Conservation (phyloP, 257 asterid species). For the Capsicum rhomboideum region DNA sequence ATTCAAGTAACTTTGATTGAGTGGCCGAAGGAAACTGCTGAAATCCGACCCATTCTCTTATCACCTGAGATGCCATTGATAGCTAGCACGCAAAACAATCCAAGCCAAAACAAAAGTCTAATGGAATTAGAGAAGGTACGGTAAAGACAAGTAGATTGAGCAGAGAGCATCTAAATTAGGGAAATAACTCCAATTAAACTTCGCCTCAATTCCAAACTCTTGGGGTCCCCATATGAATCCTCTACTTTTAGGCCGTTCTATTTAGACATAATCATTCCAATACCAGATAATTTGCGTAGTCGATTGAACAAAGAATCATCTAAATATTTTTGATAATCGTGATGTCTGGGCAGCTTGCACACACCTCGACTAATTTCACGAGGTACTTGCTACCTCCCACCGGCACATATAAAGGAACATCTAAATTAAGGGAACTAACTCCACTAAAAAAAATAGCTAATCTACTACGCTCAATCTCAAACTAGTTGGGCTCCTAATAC, state of each 20-base stretch:
- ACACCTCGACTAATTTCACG: not conserved
- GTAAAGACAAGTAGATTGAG: not conserved
- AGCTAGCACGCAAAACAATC: slow-evolving; percentile 18
- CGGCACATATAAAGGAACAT: not conserved
- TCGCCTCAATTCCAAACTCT: not conserved
- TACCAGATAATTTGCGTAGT: not conserved
- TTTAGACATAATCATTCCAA: not conserved
- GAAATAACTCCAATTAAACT: not conserved
- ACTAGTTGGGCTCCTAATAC: not conserved
- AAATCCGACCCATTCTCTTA: slow-evolving; percentile 87
- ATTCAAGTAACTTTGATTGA: slow-evolving; percentile 73
- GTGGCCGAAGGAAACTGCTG: slow-evolving; percentile 89
- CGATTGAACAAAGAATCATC: not conserved
- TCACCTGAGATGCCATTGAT: slow-evolving; percentile 61
- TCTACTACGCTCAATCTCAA: not conserved
- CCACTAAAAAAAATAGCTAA: not conserved
- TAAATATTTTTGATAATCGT: not conserved
- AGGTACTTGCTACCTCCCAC: not conserved
- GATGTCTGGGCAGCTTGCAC: not conserved
- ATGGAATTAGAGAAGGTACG: not conserved
- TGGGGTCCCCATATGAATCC: not conserved
- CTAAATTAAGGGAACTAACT: not conserved
- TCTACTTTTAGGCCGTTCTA: not conserved
- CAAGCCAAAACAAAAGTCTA: not conserved
- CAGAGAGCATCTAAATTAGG: not conserved